Evolutionary conservation across 768 basidiomycete genomes (phyloP), one percentile per base, ranked within the genome.

Genomic region (Tricholoma saponaceum): DNA sequence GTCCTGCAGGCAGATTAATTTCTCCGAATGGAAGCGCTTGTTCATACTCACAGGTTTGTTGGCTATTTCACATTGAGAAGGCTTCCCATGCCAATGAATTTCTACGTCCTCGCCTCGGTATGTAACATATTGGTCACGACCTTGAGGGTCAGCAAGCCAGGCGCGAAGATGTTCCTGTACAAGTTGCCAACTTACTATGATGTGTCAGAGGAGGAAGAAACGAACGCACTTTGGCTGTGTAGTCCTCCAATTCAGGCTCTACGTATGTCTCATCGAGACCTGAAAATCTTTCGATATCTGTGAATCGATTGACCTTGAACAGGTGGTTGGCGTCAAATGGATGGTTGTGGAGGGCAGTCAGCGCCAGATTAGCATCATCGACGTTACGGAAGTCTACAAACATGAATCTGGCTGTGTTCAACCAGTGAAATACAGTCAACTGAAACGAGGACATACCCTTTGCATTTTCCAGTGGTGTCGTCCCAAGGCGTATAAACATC

Each of bases 91-190:
- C 95, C 95, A 99, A 66, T 85, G 79, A 64, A 99, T 86, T 62
- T 87, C 81, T 53, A 95, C 92, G 61, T 95, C 90, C 65, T 95
- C 92, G 49, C 91, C 92, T 37, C 92, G 86, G 71, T 96, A 95
- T 37, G 92, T 95, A 56, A 92, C 87, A 76, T 94, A 94, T 70
- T 99, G 97, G 71, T 99, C 97, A 59, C 96, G 89, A 33, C 95
- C 94, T 71, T 88, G 86, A 22, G 85, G 79, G 73, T 99, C 97
- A 23, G 86, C 92, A 54, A 98, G 82, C 95, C 96, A 99, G 53
- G 92, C 90, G 49, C 92, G 85, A 60, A 98, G 82, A 75, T 99
- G 95, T 70, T 98, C 97, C 94, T 98, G 62, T 18, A 58, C 57
- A 57, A 30, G 28, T 52, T 52, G 37, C 59, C 20, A 54, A 43